Evolutionary conservation across 495 filamentous ascomycete species (phyloP).

Genomic region (Neurospora pannonica): DNA sequence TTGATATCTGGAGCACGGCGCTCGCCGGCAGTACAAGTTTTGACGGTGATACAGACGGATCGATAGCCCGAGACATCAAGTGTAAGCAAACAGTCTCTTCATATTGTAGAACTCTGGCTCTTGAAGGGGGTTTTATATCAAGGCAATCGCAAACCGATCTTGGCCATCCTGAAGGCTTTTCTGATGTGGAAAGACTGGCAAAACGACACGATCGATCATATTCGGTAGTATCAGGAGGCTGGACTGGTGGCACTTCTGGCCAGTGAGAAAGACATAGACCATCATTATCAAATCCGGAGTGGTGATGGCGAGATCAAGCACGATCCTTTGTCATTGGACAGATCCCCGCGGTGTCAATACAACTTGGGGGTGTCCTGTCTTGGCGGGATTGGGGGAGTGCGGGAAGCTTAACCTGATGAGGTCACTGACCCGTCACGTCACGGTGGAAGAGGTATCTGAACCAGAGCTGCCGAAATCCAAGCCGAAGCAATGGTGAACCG

Average conservation of each 20-base stretch:
- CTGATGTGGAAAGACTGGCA: background rate
- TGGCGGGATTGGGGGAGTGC: background rate
- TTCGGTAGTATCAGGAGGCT: background rate
- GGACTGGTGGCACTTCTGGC: background rate
- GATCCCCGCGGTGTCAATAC: background rate
- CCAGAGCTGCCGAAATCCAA: background rate
- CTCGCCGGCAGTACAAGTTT: background rate
- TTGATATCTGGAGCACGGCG: background rate
- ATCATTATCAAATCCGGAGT: background rate
- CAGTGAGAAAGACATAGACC: background rate
- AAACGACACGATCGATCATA: background rate
- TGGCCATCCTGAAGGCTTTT: background rate
- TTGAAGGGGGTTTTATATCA: background rate
- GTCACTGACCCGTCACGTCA: background rate
- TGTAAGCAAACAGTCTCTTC: background rate
- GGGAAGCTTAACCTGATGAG: background rate
- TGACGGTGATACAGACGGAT: background rate
- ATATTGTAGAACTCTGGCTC: background rate
- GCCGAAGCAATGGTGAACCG: background rate
- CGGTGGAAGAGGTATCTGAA: background rate
- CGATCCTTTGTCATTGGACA: background rate
- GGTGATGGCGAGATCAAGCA: background rate
- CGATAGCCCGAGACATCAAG: background rate
- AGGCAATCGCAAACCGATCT: too few relatives aligned
- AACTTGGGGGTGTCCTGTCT: background rate